Conservation (phyloP, 2,329 filamentous ascomycete genomes). For the Paecilomyces sp. region DNA sequence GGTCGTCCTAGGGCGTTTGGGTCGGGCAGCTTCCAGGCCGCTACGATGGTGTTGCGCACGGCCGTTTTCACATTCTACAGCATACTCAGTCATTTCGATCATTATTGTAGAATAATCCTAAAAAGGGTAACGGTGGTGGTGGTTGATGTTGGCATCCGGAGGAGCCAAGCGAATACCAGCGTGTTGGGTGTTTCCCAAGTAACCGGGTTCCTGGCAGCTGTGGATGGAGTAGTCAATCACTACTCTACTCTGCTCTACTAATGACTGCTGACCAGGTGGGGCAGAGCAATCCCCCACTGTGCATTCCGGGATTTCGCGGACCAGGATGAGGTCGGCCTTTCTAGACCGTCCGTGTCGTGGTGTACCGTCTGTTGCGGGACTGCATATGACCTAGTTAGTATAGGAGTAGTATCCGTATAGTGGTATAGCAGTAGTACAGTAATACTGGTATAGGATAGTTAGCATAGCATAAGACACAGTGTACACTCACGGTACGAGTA, state of each 20-base stretch:
- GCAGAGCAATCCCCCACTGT: slow-evolving; percentile 7
- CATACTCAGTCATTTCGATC: background rate
- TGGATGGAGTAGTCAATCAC: slow-evolving; percentile 1
- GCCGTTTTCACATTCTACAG: background rate
- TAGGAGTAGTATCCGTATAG: no score
- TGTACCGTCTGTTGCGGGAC: background rate
- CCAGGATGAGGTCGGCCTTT: background rate
- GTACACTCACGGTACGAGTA: no score
- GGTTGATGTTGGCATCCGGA: background rate
- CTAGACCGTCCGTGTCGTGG: background rate
- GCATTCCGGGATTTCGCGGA: slow-evolving; percentile 12
- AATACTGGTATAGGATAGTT: no score
- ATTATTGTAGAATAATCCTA: no score
- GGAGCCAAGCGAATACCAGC: slow-evolving; percentile 1
- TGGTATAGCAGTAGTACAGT: no score
- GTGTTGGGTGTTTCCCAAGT: slow-evolving; percentile 18
- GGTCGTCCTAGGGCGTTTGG: background rate
- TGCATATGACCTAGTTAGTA: no score
- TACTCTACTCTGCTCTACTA: no score
- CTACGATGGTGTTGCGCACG: background rate
- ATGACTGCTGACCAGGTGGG: slow-evolving; percentile 8
- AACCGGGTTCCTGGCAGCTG: slow-evolving; percentile 18
- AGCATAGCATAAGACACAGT: no score
- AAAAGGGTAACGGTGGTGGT: no score
- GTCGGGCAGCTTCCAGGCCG: background rate